phyloP scores from a whole-genome alignment of 345 rosid species.

The Syzygium aromaticum region DNA sequence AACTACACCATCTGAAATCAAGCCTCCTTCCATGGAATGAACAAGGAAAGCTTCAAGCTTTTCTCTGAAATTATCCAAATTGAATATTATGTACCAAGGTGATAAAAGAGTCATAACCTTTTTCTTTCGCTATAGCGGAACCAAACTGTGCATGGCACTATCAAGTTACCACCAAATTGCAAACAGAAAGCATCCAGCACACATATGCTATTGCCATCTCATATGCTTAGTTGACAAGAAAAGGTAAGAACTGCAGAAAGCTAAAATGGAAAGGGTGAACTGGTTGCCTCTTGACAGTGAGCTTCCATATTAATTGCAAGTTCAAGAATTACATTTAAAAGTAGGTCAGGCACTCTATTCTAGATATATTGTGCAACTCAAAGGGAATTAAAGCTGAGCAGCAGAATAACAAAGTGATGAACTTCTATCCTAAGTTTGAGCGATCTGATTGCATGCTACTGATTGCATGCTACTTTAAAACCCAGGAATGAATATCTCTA shows the following conservation, averaged over 20 bases:
- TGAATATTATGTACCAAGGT: not conserved
- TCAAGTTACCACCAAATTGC: not conserved
- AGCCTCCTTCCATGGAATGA: conserved; percentile 65
- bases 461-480: not conserved
- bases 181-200: not conserved
- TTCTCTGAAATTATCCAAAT: conserved; percentile 43
- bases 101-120: not conserved
- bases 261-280: not conserved
- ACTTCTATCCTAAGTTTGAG: not conserved
- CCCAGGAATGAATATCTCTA: not conserved
- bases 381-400: not conserved
- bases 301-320: not conserved
- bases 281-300: not conserved
- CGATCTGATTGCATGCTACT: not conserved
- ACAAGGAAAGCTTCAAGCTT: conserved; percentile 88
- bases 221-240: not conserved
- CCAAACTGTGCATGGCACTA: not conserved
- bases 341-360: not conserved
- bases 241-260: not conserved
- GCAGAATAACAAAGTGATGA: not conserved
- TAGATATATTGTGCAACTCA: not conserved
- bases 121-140: not conserved
- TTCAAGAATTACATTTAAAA: not conserved
- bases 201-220: not conserved
- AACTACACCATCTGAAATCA: conserved; percentile 83